Conservation (phyloP, 164 flowering plant genomes). For the grape (Vitis vinifera) region ASM3070453v1 NC_081815.1:7099001-7099500, state of each 20-base stretch:
- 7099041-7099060: too few relatives aligned
- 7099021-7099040: too few relatives aligned
- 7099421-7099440: conserved; percentile 24
- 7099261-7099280: too few relatives aligned
- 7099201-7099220: conserved; percentile 62
- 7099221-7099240: conserved; percentile 52
- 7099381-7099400: conserved; percentile 68
- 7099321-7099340: too few relatives aligned
- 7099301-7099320: too few relatives aligned
- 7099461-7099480: conserved; percentile 77
- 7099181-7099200: conserved; percentile 51
- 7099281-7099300: too few relatives aligned
- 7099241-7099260: conserved; percentile 25
- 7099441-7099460: conserved; percentile 44
- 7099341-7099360: conserved; percentile 28
- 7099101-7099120: neutral
- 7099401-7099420: conserved; percentile 37
- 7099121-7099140: neutral
- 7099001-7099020: too few relatives aligned
- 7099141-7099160: conserved; percentile 33
- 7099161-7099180: conserved; percentile 46
- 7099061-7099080: too few relatives aligned
- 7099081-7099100: too few relatives aligned
- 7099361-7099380: conserved; percentile 65
- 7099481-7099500: conserved; percentile 88